Evolutionary conservation across 169 alveolate species (phyloP).

Genomic region (Eimeria praecox): DNA sequence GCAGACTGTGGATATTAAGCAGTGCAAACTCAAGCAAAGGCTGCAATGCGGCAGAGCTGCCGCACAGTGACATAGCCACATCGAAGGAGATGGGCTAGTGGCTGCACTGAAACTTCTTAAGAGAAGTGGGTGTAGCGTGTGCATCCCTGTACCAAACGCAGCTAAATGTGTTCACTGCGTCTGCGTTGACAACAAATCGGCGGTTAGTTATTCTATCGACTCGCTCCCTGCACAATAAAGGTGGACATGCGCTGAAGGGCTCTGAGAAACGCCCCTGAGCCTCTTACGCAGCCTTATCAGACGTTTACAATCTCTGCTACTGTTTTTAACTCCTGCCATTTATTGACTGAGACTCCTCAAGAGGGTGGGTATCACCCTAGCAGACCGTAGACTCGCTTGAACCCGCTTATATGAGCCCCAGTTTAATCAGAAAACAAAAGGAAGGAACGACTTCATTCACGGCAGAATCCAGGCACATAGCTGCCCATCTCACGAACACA

Average conservation of each 20-base stretch:
- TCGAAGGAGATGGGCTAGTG: background rate
- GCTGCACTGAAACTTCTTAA: background rate
- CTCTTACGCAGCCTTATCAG: too few relatives aligned
- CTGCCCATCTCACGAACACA: too few relatives aligned
- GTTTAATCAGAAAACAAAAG: too few relatives aligned
- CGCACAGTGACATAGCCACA: background rate
- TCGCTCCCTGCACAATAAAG: background rate
- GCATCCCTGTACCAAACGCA: background rate
- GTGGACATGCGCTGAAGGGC: background rate
- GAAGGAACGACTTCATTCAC: too few relatives aligned
- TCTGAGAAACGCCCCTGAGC: too few relatives aligned
- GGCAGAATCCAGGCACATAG: too few relatives aligned
- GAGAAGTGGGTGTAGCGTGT: background rate
- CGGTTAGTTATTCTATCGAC: background rate
- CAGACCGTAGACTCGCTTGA: too few relatives aligned
- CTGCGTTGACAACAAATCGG: background rate
- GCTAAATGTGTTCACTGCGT: background rate
- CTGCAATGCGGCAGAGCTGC: background rate
- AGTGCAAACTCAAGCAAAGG: background rate
- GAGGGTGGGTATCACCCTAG: too few relatives aligned
- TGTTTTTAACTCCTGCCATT: too few relatives aligned
- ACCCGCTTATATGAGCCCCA: too few relatives aligned
- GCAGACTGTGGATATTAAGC: background rate
- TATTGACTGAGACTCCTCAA: too few relatives aligned
- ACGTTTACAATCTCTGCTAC: too few relatives aligned